Evolutionary conservation across 345 rosid genomes (phyloP).

Genomic region (Anacardium occidentale): DNA sequence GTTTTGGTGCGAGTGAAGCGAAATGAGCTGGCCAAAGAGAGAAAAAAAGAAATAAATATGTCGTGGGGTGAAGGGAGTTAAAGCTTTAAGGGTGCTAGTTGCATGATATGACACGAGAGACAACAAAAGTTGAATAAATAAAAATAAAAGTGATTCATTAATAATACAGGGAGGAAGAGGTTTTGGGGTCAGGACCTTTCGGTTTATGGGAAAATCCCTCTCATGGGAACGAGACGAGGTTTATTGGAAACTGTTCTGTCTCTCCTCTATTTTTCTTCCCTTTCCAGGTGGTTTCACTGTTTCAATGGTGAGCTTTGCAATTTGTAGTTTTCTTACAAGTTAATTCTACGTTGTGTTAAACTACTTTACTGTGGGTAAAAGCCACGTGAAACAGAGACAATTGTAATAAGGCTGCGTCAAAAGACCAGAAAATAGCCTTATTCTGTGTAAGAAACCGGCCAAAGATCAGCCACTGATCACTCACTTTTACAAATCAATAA

Average conservation of each 20-base stretch:
- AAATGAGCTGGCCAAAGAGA: conserved; percentile 49
- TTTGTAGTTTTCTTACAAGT: not conserved
- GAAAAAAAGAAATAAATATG: conserved; percentile 32
- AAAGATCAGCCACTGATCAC: not conserved
- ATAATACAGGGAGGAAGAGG: conserved; percentile 2
- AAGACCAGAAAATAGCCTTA: not conserved
- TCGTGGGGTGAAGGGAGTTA: conserved; percentile 30
- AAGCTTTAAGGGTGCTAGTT: conserved; percentile 16
- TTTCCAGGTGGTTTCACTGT: not conserved
- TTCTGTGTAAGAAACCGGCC: not conserved
- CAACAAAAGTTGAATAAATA: not conserved
- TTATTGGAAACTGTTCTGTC: conserved; percentile 22
- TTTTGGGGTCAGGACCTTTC: conserved; percentile 30
- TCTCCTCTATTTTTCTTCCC: not conserved
- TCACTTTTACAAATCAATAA: not conserved
- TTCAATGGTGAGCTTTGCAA: not conserved
- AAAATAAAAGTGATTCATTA: not conserved
- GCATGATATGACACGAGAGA: conserved; percentile 61
- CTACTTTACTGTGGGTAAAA: not conserved
- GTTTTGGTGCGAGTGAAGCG: conserved; percentile 26
- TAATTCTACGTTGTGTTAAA: conserved; percentile 6
- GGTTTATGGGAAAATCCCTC: conserved; percentile 32
- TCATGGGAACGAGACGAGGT: conserved; percentile 41
- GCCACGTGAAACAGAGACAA: not conserved
- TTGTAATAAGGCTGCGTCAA: not conserved